Evolutionary conservation across 139 green algal species (phyloP), one percentile per base, ranked within the genome.

Genomic region (Chlamydomonas schloesseri): DNA sequence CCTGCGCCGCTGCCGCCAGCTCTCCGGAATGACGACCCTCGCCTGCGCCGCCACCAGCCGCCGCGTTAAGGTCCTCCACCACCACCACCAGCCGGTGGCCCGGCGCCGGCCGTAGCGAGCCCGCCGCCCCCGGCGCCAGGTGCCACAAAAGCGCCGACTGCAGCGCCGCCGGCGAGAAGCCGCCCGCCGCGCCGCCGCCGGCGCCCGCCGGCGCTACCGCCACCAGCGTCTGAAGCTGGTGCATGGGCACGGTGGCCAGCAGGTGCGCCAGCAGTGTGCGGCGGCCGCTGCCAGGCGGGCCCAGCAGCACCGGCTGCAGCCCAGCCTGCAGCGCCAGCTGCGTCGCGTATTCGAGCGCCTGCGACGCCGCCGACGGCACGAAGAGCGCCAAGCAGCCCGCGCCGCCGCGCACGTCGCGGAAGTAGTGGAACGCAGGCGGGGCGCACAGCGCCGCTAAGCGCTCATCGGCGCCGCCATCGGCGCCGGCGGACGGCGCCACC

Each of bases 1-100:
- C 78, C 78, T 74, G 62, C 47, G 79, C 79, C 46, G 79, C 79
- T 21, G 79, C 79, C 79, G 79, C 26, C 67, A 85, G 50, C 79
- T 68, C 79, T 1, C 79, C 79, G 3, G 65, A 67, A 14, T 68
- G 20, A 4, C 67, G 79, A 23, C 78, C 78, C 17, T 76, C 67
- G 26, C 26, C 21, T 23, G 62, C 42, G n/a, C 47, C 79, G 65
- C 67, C 67, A 26, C 57, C 71, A 0, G 72, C 84, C 55, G 60
- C 68, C 33, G 64, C 74, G 73, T 71, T 73, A 33, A 92, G 23
- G 60, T 92, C 89, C 53, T 92, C 85, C 73, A 92, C 81, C 81
- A 88, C 34, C 68, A 92, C 20, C 58, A 92, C 83, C 73, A 92
- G 46, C 46, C 73, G 33, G 67, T 74, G 62, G 21, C 89, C 89